These are phyloP conservation scores for Candida labiduridarum DNA, from an alignment of 1,139 yeast genomes.

Conservation along the genomic window DNA sequence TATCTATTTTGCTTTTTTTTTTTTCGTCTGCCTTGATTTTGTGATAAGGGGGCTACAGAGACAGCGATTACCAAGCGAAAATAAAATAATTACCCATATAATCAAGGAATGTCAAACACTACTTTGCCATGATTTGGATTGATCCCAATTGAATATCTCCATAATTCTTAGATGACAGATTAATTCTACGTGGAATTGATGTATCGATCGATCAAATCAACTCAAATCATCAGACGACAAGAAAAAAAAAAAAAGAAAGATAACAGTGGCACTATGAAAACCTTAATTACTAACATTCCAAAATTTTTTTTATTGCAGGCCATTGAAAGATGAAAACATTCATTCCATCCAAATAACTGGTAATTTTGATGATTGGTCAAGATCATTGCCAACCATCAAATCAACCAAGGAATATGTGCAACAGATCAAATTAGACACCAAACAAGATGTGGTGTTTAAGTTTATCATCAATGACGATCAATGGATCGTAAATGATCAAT, in stretches of 20 bases:
- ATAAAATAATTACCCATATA: not conserved
- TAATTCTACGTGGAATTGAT: not conserved
- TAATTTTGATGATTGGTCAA: constrained; percentile 44
- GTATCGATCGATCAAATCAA: not conserved
- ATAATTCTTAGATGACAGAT: not conserved
- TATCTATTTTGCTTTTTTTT: not conserved
- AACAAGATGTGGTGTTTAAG: constrained; percentile 33
- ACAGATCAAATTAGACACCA: constrained; percentile 22
- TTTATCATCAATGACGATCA: constrained; percentile 38
- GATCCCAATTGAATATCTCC: constrained; percentile 1
- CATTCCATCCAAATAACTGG: constrained; percentile 43
- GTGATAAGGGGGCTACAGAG: constrained; percentile 1
- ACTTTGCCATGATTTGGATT: not conserved
- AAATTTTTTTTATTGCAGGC: constrained; percentile 9
- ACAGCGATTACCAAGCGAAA: not conserved
- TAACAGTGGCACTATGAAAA: not conserved
- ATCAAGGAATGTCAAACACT: not conserved
- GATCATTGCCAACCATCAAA: constrained; percentile 20
- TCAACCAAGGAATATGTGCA: constrained; percentile 14
- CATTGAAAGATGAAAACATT: constrained; percentile 16
- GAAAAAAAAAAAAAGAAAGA: not conserved
- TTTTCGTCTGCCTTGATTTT: constrained; percentile 1
- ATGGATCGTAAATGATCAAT: constrained; percentile 35
- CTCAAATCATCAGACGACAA: too few species aligned
- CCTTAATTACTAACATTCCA: constrained; percentile 8